Evolutionary conservation across 2,329 filamentous ascomycete species (phyloP).

Genomic region (Beauveria sp.): DNA sequence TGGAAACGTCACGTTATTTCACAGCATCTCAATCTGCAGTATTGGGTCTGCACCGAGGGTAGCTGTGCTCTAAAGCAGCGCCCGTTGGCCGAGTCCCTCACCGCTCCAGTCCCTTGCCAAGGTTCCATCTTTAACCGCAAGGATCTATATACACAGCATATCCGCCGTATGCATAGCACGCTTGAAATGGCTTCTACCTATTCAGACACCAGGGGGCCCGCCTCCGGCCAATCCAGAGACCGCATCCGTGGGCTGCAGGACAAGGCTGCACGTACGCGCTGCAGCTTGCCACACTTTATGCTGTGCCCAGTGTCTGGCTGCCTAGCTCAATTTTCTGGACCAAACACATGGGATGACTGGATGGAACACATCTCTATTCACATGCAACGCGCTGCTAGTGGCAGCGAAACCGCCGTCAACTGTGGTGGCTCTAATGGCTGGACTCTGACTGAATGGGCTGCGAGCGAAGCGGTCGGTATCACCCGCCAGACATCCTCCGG

Average conservation of each 20-base stretch:
- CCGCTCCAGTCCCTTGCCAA: constrained; percentile 33
- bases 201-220: not conserved
- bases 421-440: constrained; percentile 32
- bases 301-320: constrained; percentile 58
- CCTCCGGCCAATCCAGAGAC: constrained; percentile 36
- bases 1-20: constrained; percentile 86
- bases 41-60: constrained; percentile 49
- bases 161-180: constrained; percentile 74
- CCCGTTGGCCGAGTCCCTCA: constrained; percentile 9
- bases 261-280: constrained; percentile 51
- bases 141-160: constrained; percentile 83
- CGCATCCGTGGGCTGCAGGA: constrained; percentile 49
- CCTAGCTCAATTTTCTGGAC: constrained; percentile 47
- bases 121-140: constrained; percentile 74
- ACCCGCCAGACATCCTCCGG: constrained; percentile 16
- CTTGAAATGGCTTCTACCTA: constrained; percentile 18
- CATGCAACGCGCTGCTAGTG: constrained; percentile 46
- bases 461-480: constrained; percentile 27
- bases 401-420: constrained; percentile 19
- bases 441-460: constrained; percentile 33
- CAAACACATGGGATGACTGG: constrained; percentile 65
- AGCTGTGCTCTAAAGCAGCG: constrained; percentile 34
- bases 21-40: constrained; percentile 67
- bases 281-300: constrained; percentile 53
- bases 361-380: constrained; percentile 86